These are phyloP conservation scores for Hyaloperonospora brassicae DNA, from an alignment of 352 stramenopile species.

Conservation along the genomic window DNA sequence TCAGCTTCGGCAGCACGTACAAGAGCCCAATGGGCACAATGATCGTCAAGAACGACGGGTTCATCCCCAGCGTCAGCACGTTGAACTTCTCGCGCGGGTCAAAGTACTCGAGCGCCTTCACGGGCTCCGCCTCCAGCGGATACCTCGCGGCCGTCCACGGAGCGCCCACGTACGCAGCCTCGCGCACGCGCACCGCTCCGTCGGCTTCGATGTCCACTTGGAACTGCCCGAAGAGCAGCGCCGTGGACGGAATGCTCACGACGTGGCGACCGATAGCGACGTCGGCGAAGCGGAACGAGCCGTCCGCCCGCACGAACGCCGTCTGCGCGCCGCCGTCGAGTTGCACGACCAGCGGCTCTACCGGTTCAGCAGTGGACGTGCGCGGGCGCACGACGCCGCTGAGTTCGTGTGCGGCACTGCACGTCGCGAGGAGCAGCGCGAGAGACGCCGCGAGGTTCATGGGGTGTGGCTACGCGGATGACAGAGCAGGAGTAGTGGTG, in stretches of 20 bases:
- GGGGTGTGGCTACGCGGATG: too few species aligned
- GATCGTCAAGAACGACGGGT: slow-evolving; percentile 75
- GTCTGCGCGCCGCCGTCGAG: slow-evolving; percentile 70
- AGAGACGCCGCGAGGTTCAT: too few species aligned
- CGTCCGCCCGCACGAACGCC: slow-evolving; percentile 53
- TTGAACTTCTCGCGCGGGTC: slow-evolving; percentile 81
- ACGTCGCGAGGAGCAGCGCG: slow-evolving; percentile 27
- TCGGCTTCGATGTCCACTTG: slow-evolving; percentile 53
- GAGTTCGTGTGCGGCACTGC: slow-evolving; percentile 41
- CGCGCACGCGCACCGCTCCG: slow-evolving; percentile 49
- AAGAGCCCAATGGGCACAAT: slow-evolving; percentile 66
- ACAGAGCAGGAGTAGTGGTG: too few species aligned
- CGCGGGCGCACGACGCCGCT: slow-evolving; percentile 46
- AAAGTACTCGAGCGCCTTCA: slow-evolving; percentile 76
- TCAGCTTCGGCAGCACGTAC: slow-evolving; percentile 76
- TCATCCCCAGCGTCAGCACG: slow-evolving; percentile 65
- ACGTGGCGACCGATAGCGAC: slow-evolving; percentile 64
- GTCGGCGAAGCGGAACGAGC: slow-evolving; percentile 68
- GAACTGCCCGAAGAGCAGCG: slow-evolving; percentile 70
- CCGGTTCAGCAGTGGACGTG: slow-evolving; percentile 41
- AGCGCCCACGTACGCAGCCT: slow-evolving; percentile 77
- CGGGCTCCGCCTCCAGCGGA: slow-evolving; percentile 50
- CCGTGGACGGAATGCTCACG: slow-evolving; percentile 56
- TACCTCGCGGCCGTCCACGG: slow-evolving; percentile 53
- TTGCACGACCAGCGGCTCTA: slow-evolving; percentile 54